Base-by-base conservation (phyloP, 305 asterid species). In the Euphrasia arctica region DNA sequence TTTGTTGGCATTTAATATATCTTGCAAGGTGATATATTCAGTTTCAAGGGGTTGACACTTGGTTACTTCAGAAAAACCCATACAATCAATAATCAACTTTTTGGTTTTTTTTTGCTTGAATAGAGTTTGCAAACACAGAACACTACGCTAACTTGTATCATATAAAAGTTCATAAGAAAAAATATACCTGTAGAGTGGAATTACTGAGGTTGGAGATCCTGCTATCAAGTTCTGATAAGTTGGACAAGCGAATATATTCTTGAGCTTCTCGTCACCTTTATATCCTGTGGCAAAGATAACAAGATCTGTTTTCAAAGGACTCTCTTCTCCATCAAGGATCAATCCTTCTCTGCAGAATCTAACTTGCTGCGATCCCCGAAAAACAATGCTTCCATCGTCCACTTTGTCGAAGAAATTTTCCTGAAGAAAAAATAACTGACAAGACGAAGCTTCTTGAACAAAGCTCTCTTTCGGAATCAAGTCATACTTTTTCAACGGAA, bases 261-360 rank as follows among this genome's bases (percentile, higher is more conserved):
- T 79, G 42, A 89, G 87, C 82, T 89, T 89, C 71, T 82, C 74
- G 29, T 79, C 80, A 14, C 96, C 95, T 74, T 64, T 82, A 57
- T 79, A 86, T 50, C 95, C 95, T 2, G 95, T 89, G 14, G 92
- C 90, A 9, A 80, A 69, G 7, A 89, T 79, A 29, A 86, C 87
- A 0, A 88, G 4, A 65, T 85, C 91, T 2, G 77, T 80, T 58
- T 82, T 68, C 4, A 79, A 0, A 1, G 82, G 79, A 8, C 64
- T 50, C 11, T 64, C 9, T 62, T 83, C 79, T 50, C 70, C 88
- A 55, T 79, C 84, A 62, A 82, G 51, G 54, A 80, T 69, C 50
- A 85, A 9, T 0, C 96, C 91, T 57, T 83, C 80, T 50, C 77
- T 63, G 57, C 81, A 67, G 70, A 86, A 84, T 22, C 49, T 11